Evolutionary conservation across 306 rosid species (phyloP).

Genomic region (Casuarina cunninghamiana): DNA sequence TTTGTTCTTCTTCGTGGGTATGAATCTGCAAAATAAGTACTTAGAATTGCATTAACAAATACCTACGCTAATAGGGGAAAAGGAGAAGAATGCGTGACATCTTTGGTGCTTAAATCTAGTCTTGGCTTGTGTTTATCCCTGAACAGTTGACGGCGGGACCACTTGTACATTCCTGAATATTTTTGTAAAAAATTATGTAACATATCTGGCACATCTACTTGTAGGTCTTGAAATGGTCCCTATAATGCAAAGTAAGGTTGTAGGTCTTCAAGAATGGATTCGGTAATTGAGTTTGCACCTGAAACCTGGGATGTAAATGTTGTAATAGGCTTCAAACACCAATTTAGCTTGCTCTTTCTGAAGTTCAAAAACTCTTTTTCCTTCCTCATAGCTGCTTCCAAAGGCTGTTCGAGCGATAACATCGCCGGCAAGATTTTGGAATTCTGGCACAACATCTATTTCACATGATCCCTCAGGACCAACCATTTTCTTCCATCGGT

Average conservation of each 20-base stretch:
- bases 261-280: background rate
- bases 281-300: conserved; percentile 22
- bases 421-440: conserved; percentile 34
- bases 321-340: conserved; percentile 35
- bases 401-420: conserved; percentile 48
- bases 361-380: conserved; percentile 45
- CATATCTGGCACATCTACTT: background rate
- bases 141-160: background rate
- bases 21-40: conserved; percentile 25
- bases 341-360: conserved; percentile 37
- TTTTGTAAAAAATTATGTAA: background rate
- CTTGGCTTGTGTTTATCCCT: background rate
- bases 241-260: background rate
- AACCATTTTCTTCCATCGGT: conserved; percentile 30
- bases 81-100: too few species aligned
- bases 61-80: too few species aligned
- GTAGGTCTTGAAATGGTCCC: background rate
- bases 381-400: conserved; percentile 48
- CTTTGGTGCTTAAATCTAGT: too few species aligned
- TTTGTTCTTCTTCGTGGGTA: conserved; percentile 47
- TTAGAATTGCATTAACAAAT: background rate
- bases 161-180: background rate
- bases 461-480: conserved; percentile 34
- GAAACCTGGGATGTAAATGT: conserved; percentile 46
- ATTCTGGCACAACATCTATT: conserved; percentile 39